Base-by-base conservation (phyloP, 768 basidiomycete genomes). In the Tremella mesenterica region DNA sequence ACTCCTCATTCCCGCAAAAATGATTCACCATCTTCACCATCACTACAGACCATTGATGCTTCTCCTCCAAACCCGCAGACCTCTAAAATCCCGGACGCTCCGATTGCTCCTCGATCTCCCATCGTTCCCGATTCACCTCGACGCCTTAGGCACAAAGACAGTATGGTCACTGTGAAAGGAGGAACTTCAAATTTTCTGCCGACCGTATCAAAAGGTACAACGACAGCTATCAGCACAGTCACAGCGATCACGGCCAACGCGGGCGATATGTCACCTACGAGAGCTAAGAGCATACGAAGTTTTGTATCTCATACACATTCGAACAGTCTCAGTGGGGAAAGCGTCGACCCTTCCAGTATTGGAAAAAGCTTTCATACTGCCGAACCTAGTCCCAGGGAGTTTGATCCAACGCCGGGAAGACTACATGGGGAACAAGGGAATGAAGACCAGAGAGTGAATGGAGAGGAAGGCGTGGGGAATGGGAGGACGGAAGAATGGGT, bases 201-300 rank as follows among this genome's bases (percentile, higher is more conserved):
- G 1, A 45, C 58, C 2, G 28, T 43, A 6, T 28, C 48, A 2
- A 36, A 47, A 13, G 31, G 18, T 18, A 50, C 59, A 2, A 64
- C 62, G 7, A 64, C 62, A 2, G 58, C 62, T 6, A 50, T 62
- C n/a, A 58, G 57, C 36, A 44, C 50, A 41, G 48, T 63, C n/a
- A 59, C 55, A 10, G 50, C 41, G 29, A 33, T 48, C 47, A 48
- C 14, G 13, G 25, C 47, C 26, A 31, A 18, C 3, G 61, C 44
- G 8, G 54, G 55, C 12, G 54, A 58, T 28, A 29, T 49, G 26
- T 31, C 39, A 16, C 50, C 38, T 3, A 14, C 47, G 4, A 2
- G 16, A 21, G 21, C 30, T 16, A 38, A 23, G 23, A 14, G 44
- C 29, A 53, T 6, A 14, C 9, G 45, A 10, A 52, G 46, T 27